Evolutionary conservation across 2,329 filamentous ascomycete genomes (phyloP).

Genomic region (Penicillium sp.): DNA sequence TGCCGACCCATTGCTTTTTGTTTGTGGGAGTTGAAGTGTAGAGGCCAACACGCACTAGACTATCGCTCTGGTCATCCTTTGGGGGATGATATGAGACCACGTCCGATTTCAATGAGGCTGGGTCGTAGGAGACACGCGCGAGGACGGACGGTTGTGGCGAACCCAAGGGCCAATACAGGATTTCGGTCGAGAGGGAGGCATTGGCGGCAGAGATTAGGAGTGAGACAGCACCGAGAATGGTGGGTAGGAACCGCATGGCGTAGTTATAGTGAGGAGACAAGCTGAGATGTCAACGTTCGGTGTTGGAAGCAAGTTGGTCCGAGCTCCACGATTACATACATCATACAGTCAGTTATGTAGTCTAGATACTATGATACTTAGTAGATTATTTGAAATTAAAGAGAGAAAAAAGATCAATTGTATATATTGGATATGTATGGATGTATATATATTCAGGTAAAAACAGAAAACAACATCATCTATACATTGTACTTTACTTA

Average conservation of each 20-base stretch:
- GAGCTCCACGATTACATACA: conserved; percentile 1
- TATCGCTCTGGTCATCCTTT: conserved; percentile 35
- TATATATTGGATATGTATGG: background rate
- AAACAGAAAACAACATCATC: too few species aligned
- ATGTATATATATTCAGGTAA: background rate
- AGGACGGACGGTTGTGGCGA: conserved; percentile 36
- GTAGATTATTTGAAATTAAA: background rate
- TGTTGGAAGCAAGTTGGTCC: background rate
- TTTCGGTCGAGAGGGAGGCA: conserved; percentile 29
- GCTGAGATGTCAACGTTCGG: background rate
- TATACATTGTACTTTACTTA: background rate
- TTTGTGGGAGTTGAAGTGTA: conserved; percentile 39
- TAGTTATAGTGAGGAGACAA: background rate
- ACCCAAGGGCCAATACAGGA: conserved; percentile 40
- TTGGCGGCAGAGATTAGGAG: conserved; percentile 17
- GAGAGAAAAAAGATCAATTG: background rate
- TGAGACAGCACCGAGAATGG: conserved; percentile 17
- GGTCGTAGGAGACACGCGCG: conserved; percentile 44
- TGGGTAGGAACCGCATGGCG: conserved; percentile 19
- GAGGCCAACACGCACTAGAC: conserved; percentile 55
- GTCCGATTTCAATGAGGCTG: conserved; percentile 34
- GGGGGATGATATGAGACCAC: conserved; percentile 43
- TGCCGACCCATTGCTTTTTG: conserved; percentile 41
- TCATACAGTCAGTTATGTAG: too few species aligned
- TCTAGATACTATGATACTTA: background rate